A percentile compares a stretch with the other conserved stretches of the same genome.
phyloP scores from a whole-genome alignment of 2,329 filamentous ascomycete species.

The Colletotrichum chrysophilum region DNA sequence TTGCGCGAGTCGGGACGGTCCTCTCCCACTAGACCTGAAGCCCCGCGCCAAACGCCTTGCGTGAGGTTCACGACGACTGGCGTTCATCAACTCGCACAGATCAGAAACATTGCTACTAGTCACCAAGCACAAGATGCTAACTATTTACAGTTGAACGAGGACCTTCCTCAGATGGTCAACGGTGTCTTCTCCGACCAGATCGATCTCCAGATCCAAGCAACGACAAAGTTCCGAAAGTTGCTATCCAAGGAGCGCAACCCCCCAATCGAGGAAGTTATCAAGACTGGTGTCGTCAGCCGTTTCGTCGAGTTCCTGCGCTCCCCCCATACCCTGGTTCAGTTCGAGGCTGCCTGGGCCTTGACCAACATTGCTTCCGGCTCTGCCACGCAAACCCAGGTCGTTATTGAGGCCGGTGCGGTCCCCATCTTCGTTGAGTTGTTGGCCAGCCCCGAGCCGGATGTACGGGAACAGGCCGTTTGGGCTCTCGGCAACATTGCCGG shows the following conservation, averaged over 20 bases:
- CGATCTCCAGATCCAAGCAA: constrained; percentile 95
- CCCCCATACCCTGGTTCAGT: constrained; percentile 96
- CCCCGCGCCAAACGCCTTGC: background rate
- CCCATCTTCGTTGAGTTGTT: constrained; percentile 98
- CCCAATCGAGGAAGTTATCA: constrained; percentile 98
- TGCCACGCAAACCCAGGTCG: constrained; percentile 95
- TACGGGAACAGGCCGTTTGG: constrained; percentile 98
- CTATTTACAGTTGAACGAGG: constrained; percentile 81
- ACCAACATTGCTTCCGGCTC: constrained; percentile 99
- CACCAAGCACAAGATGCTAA: constrained; percentile 28
- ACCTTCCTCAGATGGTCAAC: constrained; percentile 96
- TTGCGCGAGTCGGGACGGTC: constrained; percentile 11
- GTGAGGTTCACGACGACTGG: background rate
- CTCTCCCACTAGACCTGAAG: background rate
- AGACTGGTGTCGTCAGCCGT: constrained; percentile 95
- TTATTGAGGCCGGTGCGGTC: constrained; percentile 97
- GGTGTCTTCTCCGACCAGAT: constrained; percentile 99
- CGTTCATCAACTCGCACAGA: background rate
- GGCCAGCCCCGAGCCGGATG: constrained; percentile 94
- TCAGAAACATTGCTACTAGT: background rate
- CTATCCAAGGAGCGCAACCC: constrained; percentile 99
- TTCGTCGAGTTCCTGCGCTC: constrained; percentile 99
- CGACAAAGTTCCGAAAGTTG: constrained; percentile 97
- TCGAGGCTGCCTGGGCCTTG: constrained; percentile 97
- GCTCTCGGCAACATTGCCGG: constrained; percentile 98